Evolutionary conservation across 1,284 basidiomycete genomes (phyloP), one percentile per base, ranked within the genome.

Genomic region (Earliella scabrosa): DNA sequence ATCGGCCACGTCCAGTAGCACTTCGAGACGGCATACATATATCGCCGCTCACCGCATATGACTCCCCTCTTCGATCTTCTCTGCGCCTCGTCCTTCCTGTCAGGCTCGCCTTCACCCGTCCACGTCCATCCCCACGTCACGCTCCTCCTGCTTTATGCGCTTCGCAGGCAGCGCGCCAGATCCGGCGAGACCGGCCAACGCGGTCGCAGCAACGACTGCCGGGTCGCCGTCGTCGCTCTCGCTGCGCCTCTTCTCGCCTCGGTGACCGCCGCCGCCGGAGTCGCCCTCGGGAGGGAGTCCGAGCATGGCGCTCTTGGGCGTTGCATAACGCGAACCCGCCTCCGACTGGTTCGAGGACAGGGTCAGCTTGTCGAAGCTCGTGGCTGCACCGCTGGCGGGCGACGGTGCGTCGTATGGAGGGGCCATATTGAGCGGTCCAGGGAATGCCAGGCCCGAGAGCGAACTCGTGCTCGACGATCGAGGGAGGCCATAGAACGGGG

Each of bases 291-390:
- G 59, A 44, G 65, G 57, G 14, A 69, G 36, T 1, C 61, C 56
- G 39, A 61, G 38, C 43, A 63, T 24, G 18, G 55, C 53, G 50
- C 59, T 63, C 56, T 63, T 66, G n/a, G 68, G 68, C 29, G 68
- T 69, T 39, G 63, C 52, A 36, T 60, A 63, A 31, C 65, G 60
- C 45, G 63, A 66, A 31, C 63, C 59, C 44, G 63, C 50, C 14
- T 56, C 61, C 6, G 63, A 64, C 24, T 50, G 54, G 20, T 53
- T 54, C 16, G 59, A 56, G 14, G 63, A 54, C 44, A 70, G 54
- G 39, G 67, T 59, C 29, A 70, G 66, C 45, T 63, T 65, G 50
- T 68, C 66, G 36, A 70, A 56, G 44, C 57, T 60, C 29, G 52
- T 59, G 8, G 59, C 62, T 2, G 64, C 52, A 16, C 50, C 59